These are phyloP conservation scores for Penicillium robsamsonii DNA, from an alignment of 495 filamentous ascomycete genomes.

Conservation along the genomic window DNA sequence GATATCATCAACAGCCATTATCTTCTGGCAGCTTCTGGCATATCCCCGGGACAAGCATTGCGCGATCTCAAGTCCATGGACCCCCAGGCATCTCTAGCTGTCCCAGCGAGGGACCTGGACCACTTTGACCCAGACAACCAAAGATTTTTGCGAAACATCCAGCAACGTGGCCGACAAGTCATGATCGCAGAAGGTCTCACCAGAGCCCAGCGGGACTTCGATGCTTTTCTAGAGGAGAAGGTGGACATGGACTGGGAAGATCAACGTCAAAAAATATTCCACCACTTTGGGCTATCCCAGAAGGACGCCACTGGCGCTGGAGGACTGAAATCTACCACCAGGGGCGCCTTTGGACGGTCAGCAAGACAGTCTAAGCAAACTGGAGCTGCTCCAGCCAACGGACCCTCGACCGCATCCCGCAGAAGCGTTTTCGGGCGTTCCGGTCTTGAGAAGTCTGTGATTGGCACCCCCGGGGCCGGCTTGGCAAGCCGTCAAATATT, in stretches of 20 bases:
- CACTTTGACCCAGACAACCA: constrained; percentile 74
- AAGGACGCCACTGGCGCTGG: constrained; percentile 50
- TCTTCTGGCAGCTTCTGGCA: constrained; percentile 84
- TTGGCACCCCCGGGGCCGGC: constrained; percentile 69
- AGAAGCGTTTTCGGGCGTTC: constrained; percentile 72
- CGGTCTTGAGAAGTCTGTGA: constrained; percentile 72
- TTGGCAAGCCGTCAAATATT: constrained; percentile 55
- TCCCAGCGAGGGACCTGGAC: constrained; percentile 42
- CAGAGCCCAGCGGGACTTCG: constrained; percentile 84
- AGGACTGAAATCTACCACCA: constrained; percentile 36
- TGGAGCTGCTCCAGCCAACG: constrained; percentile 25
- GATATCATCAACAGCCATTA: constrained; percentile 56
- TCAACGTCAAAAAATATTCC: constrained; percentile 86
- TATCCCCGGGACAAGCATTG: constrained; percentile 72
- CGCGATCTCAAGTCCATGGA: constrained; percentile 68
- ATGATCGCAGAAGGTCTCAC: constrained; percentile 87
- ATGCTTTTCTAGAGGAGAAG: constrained; percentile 88
- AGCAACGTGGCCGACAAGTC: constrained; percentile 84
- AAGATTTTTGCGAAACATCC: constrained; percentile 75
- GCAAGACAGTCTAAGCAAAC: constrained; percentile 41
- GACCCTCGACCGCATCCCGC: constrained; percentile 40
- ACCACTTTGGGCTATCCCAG: constrained; percentile 88
- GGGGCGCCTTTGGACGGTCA: constrained; percentile 60
- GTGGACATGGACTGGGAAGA: constrained; percentile 93
- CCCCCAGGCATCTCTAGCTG: constrained; percentile 43